Conservation (phyloP, 208 protist genomes). For the Trypanosoma platydactyli region DNA sequence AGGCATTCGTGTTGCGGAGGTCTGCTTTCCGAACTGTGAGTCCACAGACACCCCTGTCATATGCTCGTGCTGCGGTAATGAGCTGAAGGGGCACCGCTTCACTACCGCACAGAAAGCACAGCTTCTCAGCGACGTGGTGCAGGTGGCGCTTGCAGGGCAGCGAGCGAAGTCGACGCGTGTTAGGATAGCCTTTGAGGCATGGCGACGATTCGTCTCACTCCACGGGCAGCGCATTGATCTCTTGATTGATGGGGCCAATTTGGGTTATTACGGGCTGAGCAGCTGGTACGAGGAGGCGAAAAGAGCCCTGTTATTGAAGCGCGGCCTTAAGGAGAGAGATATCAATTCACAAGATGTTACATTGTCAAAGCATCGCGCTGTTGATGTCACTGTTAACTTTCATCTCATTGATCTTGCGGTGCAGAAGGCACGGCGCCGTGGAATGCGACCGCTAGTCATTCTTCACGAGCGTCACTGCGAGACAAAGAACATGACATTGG, state of each 20-base stretch:
- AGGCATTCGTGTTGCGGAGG: conserved; percentile 16
- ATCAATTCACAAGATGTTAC: conserved; percentile 34
- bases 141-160: conserved; percentile 35
- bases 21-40: conserved; percentile 15
- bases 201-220: conserved; percentile 58
- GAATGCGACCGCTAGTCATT: conserved; percentile 63
- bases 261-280: conserved; percentile 83
- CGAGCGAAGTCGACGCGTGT: conserved; percentile 35
- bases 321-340: conserved; percentile 34
- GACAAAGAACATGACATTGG: conserved; percentile 43
- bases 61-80: conserved; percentile 26
- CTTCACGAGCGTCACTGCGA: conserved; percentile 70
- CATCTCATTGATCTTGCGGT: conserved; percentile 73
- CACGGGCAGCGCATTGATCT: conserved; percentile 35
- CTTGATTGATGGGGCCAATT: conserved; percentile 79
- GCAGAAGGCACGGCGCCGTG: conserved; percentile 28
- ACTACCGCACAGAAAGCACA: conserved; percentile 37
- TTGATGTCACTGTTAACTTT: conserved; percentile 86
- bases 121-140: conserved; percentile 43
- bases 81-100: conserved; percentile 50
- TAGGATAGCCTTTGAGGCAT: conserved; percentile 48
- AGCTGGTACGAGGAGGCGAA: conserved; percentile 79
- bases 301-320: conserved; percentile 44
- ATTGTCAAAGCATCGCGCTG: conserved; percentile 41
- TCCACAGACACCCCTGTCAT: neutral